Conservation (phyloP, 768 basidiomycete species). For the Kwoniella europaea region DNA sequence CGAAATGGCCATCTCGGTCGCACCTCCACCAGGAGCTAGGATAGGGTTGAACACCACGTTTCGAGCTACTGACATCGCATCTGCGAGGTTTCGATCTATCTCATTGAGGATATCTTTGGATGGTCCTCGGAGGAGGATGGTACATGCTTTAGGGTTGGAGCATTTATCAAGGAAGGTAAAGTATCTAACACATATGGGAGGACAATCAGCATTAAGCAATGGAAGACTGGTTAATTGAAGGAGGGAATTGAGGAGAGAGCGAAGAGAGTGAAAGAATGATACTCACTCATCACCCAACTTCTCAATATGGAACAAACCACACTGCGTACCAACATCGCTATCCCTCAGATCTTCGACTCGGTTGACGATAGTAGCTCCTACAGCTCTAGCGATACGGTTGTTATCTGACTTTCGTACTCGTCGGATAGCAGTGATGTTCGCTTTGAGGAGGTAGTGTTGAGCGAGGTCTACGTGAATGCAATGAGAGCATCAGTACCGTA, state of each 20-base stretch:
- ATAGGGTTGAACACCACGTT: constrained; percentile 95
- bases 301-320: constrained; percentile 94
- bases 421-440: constrained; percentile 88
- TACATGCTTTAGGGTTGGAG: constrained; percentile 89
- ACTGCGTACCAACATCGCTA: constrained; percentile 85
- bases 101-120: constrained; percentile 98
- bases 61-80: constrained; percentile 95
- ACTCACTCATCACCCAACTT: constrained; percentile 92
- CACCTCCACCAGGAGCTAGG: constrained; percentile 94
- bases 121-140: constrained; percentile 94
- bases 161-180: constrained; percentile 97
- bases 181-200: constrained; percentile 66
- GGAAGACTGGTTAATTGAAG: not conserved
- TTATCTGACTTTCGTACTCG: constrained; percentile 99
- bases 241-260: not conserved
- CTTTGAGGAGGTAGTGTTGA: constrained; percentile 83
- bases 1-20: constrained; percentile 96
- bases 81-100: constrained; percentile 95
- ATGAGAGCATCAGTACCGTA: not conserved
- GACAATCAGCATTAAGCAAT: not conserved
- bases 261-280: not conserved
- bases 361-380: constrained; percentile 96
- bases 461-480: constrained; percentile 71
- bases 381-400: constrained; percentile 94
- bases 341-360: constrained; percentile 92